These are phyloP conservation scores for Nemania abortiva DNA, from an alignment of 2,329 filamentous ascomycete genomes.

Conservation along the genomic window DNA sequence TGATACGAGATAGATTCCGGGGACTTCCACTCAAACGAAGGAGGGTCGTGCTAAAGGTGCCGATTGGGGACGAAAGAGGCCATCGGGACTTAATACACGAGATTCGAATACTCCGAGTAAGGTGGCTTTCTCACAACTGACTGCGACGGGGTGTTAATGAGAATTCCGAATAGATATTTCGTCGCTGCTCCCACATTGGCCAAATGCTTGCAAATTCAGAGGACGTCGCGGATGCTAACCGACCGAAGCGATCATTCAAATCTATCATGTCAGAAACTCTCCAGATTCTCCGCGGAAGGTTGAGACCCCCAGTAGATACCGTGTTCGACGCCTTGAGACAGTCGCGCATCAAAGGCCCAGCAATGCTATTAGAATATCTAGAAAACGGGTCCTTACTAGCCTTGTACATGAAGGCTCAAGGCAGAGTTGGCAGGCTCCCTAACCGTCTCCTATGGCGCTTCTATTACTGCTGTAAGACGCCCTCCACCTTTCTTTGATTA, in stretches of 20 bases:
- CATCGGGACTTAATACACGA: neutral
- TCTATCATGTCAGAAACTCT: neutral
- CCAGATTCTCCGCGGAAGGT: neutral
- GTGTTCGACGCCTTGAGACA: neutral
- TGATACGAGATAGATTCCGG: neutral
- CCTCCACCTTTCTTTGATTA: neutral
- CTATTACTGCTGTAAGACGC: slow-evolving; percentile 3
- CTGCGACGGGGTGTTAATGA: neutral
- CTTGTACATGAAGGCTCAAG: neutral
- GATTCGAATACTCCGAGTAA: neutral
- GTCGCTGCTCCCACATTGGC: neutral
- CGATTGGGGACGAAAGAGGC: neutral
- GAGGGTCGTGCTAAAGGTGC: slow-evolving; percentile 7
- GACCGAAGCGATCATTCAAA: neutral
- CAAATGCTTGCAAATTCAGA: neutral
- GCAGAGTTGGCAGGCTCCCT: neutral
- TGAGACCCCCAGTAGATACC: neutral
- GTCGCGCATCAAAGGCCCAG: neutral
- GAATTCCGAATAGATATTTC: neutral
- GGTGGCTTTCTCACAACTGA: neutral
- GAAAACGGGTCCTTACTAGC: slow-evolving; percentile 1
- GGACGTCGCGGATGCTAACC: neutral
- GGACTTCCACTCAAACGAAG: neutral
- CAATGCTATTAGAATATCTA: slow-evolving; percentile 8
- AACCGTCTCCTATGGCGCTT: slow-evolving; percentile 8